Conservation (phyloP, 805 yeast genomes). For the Candida boidinii region DNA sequence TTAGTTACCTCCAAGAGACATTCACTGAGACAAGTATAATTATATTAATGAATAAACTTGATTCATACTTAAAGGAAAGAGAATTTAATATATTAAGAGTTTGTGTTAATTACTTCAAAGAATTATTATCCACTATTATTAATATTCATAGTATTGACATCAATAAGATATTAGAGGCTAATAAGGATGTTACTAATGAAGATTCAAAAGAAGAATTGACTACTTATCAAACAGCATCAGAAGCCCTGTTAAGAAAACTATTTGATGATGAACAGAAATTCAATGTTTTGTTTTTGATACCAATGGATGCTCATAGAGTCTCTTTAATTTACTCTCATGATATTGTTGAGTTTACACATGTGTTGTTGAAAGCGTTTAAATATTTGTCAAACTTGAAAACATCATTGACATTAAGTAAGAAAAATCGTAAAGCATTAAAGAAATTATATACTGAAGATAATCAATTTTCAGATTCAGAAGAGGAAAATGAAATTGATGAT, state of each 20-base stretch:
- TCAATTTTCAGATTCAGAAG: constrained; percentile 19
- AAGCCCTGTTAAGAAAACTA: constrained; percentile 41
- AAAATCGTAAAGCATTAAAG: constrained; percentile 2
- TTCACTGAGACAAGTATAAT: constrained; percentile 56
- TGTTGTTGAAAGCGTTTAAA: constrained; percentile 60
- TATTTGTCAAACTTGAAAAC: constrained; percentile 46
- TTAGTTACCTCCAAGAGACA: constrained; percentile 28
- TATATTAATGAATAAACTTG: constrained; percentile 26
- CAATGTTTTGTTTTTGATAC: constrained; percentile 46
- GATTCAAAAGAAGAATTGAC: constrained; percentile 40
- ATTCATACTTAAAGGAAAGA: constrained; percentile 31
- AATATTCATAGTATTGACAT: constrained; percentile 21
- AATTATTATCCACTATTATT: constrained; percentile 39
- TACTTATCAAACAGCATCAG: constrained; percentile 19
- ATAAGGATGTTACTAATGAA: constrained; percentile 30
- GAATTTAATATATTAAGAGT: constrained; percentile 62
- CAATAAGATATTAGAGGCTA: constrained; percentile 21
- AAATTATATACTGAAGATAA: constrained; percentile 12
- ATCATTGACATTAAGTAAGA: constrained; percentile 19
- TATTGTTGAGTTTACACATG: constrained; percentile 56
- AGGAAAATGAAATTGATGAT: constrained; percentile 16
- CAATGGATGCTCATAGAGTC: constrained; percentile 54
- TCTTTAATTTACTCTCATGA: constrained; percentile 55
- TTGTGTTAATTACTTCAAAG: constrained; percentile 56
- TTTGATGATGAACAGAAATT: constrained; percentile 59